These are phyloP conservation scores for Epichloe bromicola DNA, from an alignment of 2,329 filamentous ascomycete species.

Conservation along the genomic window DNA sequence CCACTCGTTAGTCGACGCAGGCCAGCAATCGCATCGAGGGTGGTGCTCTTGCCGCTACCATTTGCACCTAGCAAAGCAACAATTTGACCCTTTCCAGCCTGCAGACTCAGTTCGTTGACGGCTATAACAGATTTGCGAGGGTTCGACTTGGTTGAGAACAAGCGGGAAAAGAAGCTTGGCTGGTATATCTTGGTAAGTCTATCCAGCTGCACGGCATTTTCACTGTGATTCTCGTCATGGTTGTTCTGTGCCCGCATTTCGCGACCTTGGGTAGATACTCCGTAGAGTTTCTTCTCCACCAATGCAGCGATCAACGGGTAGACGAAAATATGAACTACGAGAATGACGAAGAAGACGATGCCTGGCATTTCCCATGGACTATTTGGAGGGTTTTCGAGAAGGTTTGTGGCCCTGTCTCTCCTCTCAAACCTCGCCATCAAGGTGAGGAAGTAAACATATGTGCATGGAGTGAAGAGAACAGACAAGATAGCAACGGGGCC, in stretches of 20 bases:
- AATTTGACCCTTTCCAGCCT: constrained; percentile 66
- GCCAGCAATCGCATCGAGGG: constrained; percentile 76
- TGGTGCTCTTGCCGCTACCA: constrained; percentile 82
- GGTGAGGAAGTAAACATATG: constrained; percentile 70
- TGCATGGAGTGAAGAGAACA: constrained; percentile 74
- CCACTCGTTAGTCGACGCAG: constrained; percentile 66
- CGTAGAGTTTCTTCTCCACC: constrained; percentile 62
- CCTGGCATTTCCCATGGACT: constrained; percentile 59
- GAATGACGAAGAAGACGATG: constrained; percentile 64
- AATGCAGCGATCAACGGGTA: constrained; percentile 66
- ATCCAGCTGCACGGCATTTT: constrained; percentile 54
- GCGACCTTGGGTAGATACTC: constrained; percentile 53
- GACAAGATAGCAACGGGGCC: constrained; percentile 56
- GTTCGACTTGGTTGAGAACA: constrained; percentile 27
- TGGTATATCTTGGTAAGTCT: constrained; percentile 68
- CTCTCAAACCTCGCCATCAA: constrained; percentile 67
- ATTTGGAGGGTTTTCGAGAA: constrained; percentile 47
- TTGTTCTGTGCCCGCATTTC: constrained; percentile 30
- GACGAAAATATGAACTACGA: constrained; percentile 62
- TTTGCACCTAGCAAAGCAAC: constrained; percentile 80
- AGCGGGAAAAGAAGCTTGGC: constrained; percentile 46
- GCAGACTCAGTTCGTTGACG: constrained; percentile 60
- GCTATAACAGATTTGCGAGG: constrained; percentile 55
- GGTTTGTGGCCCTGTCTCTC: constrained; percentile 42
- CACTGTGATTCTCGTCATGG: constrained; percentile 13